These are phyloP conservation scores for Lunularia cruciata DNA, from an alignment of 225 moss, liverwort and hornwort genomes.

Conservation along the genomic window DNA sequence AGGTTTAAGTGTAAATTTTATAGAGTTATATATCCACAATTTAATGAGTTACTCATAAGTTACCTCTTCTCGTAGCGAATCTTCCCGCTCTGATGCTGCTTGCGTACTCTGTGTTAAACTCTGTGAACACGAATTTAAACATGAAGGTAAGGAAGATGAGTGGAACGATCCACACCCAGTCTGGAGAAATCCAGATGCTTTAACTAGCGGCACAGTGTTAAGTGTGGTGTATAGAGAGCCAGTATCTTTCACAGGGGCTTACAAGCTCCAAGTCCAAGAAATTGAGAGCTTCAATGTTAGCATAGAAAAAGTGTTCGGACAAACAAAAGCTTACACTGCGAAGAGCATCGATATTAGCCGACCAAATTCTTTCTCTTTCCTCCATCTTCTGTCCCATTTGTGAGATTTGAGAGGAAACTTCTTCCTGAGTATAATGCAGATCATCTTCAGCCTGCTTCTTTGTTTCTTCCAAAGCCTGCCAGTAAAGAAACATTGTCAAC, in stretches of 20 bases:
- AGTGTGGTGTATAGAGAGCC: too few species aligned
- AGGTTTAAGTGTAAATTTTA: too few species aligned
- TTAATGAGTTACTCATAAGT: not conserved
- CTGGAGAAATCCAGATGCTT: too few species aligned
- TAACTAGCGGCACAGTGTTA: too few species aligned
- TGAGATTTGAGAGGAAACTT: slow-evolving; percentile 24
- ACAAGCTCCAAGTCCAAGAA: too few species aligned
- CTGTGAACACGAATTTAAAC: slow-evolving; percentile 20
- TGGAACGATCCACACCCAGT: too few species aligned
- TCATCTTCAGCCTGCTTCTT: slow-evolving; percentile 35
- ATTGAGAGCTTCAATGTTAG: too few species aligned
- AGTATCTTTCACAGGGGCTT: too few species aligned
- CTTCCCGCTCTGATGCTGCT: slow-evolving; percentile 43
- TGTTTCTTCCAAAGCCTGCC: slow-evolving; percentile 35
- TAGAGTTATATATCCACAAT: too few species aligned
- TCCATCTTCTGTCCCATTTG: slow-evolving; percentile 28
- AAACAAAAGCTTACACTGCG: slow-evolving; percentile 29
- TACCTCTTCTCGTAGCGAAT: slow-evolving; percentile 41
- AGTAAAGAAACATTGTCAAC: not conserved
- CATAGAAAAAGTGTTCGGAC: too few species aligned
- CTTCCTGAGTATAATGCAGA: slow-evolving; percentile 20
- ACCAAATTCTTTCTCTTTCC: slow-evolving; percentile 35
- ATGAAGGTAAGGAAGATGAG: slow-evolving; percentile 11
- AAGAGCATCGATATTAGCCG: slow-evolving; percentile 33
- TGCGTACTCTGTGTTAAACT: slow-evolving; percentile 28